Percentiles rank a stretch among this genome's conserved stretches.
phyloP scores from a whole-genome alignment of 257 asterid species.

The Lavandula angustifolia region DNA sequence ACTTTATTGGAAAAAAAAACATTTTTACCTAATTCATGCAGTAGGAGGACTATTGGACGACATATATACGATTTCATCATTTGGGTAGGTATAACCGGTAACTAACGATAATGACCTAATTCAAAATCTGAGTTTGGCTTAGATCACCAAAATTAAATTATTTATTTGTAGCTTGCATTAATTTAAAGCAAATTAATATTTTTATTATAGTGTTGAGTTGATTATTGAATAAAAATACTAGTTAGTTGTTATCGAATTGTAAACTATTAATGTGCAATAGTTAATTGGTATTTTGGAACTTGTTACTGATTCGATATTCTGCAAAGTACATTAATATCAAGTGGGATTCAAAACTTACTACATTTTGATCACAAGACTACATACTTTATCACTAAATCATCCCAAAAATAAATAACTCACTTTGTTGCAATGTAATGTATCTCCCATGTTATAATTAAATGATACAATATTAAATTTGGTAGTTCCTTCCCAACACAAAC shows the following conservation, averaged over 20 bases:
- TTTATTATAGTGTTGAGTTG: slow-evolving; percentile 4
- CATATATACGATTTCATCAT: slow-evolving; percentile 27
- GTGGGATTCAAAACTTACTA: too few relatives aligned
- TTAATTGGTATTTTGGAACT: background rate
- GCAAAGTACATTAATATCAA: too few relatives aligned
- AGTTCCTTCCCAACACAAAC: background rate
- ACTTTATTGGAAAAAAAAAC: background rate
- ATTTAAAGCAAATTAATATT: slow-evolving; percentile 12
- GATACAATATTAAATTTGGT: background rate
- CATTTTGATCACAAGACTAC: too few relatives aligned
- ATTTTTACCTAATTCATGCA: slow-evolving; percentile 25
- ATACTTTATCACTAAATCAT: too few relatives aligned
- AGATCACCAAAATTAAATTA: slow-evolving; percentile 10
- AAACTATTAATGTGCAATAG: slow-evolving; percentile 14
- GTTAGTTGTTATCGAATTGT: slow-evolving; percentile 25
- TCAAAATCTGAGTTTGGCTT: slow-evolving; percentile 29
- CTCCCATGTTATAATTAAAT: background rate
- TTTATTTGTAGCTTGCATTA: background rate
- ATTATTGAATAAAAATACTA: background rate
- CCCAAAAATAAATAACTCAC: too few relatives aligned
- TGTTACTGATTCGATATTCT: too few relatives aligned
- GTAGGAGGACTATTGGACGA: slow-evolving; percentile 21
- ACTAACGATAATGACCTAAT: slow-evolving; percentile 26
- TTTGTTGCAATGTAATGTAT: too few relatives aligned
- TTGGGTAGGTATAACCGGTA: background rate